Base-by-base conservation (phyloP, 2,329 filamentous ascomycete genomes). In the Colletotrichum siamense region DNA sequence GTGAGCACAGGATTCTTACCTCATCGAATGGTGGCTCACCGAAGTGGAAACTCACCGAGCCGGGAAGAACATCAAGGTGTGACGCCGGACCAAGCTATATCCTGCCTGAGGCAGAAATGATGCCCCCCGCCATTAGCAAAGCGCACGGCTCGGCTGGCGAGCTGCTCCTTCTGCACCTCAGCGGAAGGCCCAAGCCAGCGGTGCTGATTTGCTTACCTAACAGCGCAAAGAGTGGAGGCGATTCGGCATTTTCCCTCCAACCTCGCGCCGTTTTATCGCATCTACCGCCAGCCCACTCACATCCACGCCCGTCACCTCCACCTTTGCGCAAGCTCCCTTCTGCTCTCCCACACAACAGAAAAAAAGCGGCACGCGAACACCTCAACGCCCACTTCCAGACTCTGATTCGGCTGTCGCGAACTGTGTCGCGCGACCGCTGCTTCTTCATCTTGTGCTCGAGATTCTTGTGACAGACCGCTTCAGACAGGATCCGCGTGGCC, bases 241-340 rank as follows among this genome's bases (percentile, higher is more conserved):
- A 34, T 49, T 76, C 74, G 74, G 74, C 74, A 74, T 74, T 76
- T 73, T 74, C 70, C 73, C 36, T 69, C 71, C 74, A 76, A 69
- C 74, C 74, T 76, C 74, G 74, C 74, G 74, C 71, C 74, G 70
- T 73, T 76, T 76, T 64, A 76, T 74, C 71, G 74, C 65, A 76
- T 44, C 49, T 44, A 39, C 62, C 63, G 55, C 62, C 70, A 73
- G 52, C 70, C 74, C 74, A 76, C 70, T 74, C 70, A 10, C 63
- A 69, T 69, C 74, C 74, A 76, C 70, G 69, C 70, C 12, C 63
- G 69, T 69, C 65, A 69, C 74, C 74, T 76, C 74, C 74, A 76
- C 74, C 74, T 76, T 74, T 76, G 74, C 74, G 74, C 74, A 69
- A 76, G 74, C 74, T 76, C 49, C 64, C 74, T 76, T 69, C 39